A percentile compares a stretch with the other conserved stretches of the same genome.
phyloP scores from a whole-genome alignment of 805 yeast species.

The Yamadazyma phyllophila region DNA sequence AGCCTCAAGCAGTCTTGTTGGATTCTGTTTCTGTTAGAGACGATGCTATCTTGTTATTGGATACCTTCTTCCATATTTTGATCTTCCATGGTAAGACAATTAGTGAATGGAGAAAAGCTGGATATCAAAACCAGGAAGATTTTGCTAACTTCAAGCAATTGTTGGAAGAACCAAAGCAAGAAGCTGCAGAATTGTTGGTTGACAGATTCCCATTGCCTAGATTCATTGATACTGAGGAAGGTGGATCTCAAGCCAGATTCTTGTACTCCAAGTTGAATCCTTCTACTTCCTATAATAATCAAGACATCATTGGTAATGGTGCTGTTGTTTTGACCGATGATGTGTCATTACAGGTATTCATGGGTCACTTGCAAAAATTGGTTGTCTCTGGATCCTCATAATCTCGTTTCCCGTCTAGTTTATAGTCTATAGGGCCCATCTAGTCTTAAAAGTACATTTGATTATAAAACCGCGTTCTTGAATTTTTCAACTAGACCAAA shows the following conservation, averaged over 20 bases:
- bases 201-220: conserved; percentile 73
- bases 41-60: conserved; percentile 55
- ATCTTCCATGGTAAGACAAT: conserved; percentile 66
- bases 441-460: not conserved
- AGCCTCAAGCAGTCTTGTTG: conserved; percentile 61
- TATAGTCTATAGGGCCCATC: not conserved
- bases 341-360: conserved; percentile 52
- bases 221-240: conserved; percentile 71
- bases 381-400: conserved; percentile 22
- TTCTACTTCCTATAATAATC: conserved; percentile 46
- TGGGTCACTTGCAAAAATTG: conserved; percentile 50
- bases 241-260: conserved; percentile 74
- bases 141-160: conserved; percentile 59
- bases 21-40: conserved; percentile 64
- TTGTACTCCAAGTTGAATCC: conserved; percentile 69
- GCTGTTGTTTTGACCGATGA: conserved; percentile 56
- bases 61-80: conserved; percentile 66
- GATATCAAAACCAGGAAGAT: conserved; percentile 61
- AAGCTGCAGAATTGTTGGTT: conserved; percentile 61
- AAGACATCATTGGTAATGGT: conserved; percentile 24
- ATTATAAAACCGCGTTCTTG: not conserved
- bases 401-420: not conserved
- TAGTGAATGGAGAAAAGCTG: conserved; percentile 65
- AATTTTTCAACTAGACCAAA: not conserved
- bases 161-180: conserved; percentile 59